Conservation (phyloP, 2,329 filamentous ascomycete genomes). For the Calcarisporium arbuscula region DNA sequence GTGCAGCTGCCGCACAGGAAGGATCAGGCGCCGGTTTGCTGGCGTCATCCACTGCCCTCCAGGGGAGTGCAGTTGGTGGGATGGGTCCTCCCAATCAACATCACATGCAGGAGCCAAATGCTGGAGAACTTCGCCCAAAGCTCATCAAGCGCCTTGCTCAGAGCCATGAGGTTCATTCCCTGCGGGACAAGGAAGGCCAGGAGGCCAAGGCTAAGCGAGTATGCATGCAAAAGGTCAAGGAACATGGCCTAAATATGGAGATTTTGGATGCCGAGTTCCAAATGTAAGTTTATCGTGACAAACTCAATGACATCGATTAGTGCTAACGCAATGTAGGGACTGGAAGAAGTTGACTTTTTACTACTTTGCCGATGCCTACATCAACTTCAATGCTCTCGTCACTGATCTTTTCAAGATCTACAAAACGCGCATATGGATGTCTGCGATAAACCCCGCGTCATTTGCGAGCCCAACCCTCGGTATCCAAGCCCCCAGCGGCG, state of each 20-base stretch:
- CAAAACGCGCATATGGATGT: conserved; percentile 99
- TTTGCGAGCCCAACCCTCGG: conserved; percentile 76
- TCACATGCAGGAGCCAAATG: conserved; percentile 63
- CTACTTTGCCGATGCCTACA: conserved; percentile 96
- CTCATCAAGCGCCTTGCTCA: conserved; percentile 94
- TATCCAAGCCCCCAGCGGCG: conserved; percentile 61
- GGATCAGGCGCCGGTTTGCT: conserved; percentile 56
- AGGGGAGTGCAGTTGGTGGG: conserved; percentile 66
- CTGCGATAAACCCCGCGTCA: conserved; percentile 93
- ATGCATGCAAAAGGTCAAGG: conserved; percentile 92
- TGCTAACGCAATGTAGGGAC: conserved; percentile 55
- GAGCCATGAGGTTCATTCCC: conserved; percentile 78
- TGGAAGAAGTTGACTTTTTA: conserved; percentile 99
- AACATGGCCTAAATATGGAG: conserved; percentile 95
- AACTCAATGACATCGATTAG: neutral
- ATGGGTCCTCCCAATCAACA: conserved; percentile 72
- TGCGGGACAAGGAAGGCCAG: conserved; percentile 93
- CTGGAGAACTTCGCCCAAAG: conserved; percentile 83
- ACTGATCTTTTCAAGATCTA: conserved; percentile 99
- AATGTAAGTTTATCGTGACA: conserved; percentile 69
- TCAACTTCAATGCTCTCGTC: conserved; percentile 97
- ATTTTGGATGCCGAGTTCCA: conserved; percentile 98
- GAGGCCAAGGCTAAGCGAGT: conserved; percentile 96
- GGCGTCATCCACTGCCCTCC: conserved; percentile 56
- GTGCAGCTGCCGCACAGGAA: conserved; percentile 57